These are phyloP conservation scores for Fraxinus americana DNA, from an alignment of 257 asterid species.

Conservation along the genomic window DNA sequence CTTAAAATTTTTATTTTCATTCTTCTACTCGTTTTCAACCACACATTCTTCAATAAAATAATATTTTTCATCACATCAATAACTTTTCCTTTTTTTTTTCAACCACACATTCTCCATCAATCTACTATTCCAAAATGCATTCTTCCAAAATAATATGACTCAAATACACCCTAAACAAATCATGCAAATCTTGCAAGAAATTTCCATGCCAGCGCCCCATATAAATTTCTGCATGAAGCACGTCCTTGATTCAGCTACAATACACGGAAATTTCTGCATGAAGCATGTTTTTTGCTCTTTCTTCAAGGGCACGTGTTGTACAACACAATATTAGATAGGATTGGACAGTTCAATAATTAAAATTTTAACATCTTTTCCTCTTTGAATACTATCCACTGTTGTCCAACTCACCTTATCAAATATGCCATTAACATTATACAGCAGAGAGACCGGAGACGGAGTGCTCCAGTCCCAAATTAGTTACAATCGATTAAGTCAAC, in stretches of 20 bases:
- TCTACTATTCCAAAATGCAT: too few species aligned
- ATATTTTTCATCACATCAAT: too few species aligned
- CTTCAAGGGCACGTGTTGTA: neutral
- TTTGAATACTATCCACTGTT: neutral
- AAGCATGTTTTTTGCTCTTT: neutral
- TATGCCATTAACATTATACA: neutral
- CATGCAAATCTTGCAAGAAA: constrained; percentile 9
- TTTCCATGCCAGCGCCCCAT: neutral
- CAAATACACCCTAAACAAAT: neutral
- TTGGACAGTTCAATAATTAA: neutral
- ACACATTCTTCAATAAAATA: too few species aligned
- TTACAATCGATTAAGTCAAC: neutral
- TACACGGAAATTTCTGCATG: neutral
- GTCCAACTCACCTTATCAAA: neutral
- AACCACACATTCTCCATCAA: too few species aligned
- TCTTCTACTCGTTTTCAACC: too few species aligned
- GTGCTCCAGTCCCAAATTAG: neutral
- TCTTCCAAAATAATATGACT: too few species aligned
- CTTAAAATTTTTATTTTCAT: too few species aligned
- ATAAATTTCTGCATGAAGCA: constrained; percentile 16
- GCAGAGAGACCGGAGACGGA: neutral
- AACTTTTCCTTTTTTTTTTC: too few species aligned
- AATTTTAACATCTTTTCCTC: neutral
- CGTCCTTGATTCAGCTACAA: neutral
- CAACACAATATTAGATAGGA: neutral